A percentile compares a stretch with the other conserved stretches of the same genome.
Conservation (phyloP, 2,329 filamentous ascomycete species). For the Fusarium chlamydosporum region DNA sequence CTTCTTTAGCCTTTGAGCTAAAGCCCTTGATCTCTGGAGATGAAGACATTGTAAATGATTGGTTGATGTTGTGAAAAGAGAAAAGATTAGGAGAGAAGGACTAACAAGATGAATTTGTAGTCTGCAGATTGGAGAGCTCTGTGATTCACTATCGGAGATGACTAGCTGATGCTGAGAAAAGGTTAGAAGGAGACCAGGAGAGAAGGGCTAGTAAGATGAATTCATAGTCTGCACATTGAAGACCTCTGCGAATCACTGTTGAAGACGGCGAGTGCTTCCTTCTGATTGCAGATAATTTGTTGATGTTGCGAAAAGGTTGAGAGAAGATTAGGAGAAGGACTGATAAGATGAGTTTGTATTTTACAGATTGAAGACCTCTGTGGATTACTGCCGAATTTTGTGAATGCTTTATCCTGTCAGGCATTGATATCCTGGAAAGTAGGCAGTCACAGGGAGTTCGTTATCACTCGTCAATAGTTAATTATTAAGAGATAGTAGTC, state of each 20-base stretch:
- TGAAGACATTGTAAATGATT: constrained; percentile 28
- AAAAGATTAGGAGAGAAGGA: background rate
- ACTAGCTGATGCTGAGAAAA: background rate
- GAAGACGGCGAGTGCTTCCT: background rate
- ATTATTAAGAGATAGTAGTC: constrained; percentile 36
- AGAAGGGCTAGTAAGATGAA: background rate
- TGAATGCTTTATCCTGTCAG: background rate
- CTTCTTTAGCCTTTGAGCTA: constrained; percentile 28
- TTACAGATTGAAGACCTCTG: too few species aligned
- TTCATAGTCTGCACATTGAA: background rate
- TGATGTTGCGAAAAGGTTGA: background rate
- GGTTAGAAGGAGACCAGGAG: background rate
- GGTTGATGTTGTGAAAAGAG: background rate
- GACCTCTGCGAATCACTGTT: background rate
- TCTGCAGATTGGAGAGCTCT: background rate
- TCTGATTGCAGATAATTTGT: too few species aligned
- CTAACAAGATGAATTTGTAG: background rate
- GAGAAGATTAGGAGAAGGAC: background rate
- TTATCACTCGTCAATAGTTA: background rate
- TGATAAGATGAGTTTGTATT: too few species aligned
- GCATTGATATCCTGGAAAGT: background rate
- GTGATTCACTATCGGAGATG: background rate
- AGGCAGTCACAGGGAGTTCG: background rate
- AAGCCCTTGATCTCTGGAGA: constrained; percentile 8
- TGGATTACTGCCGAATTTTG: too few species aligned